A percentile compares a stretch with the other conserved stretches of the same genome.
These are phyloP conservation scores for Fusarium lateritium DNA, from an alignment of 2,329 filamentous ascomycete genomes.

Conservation along the genomic window DNA sequence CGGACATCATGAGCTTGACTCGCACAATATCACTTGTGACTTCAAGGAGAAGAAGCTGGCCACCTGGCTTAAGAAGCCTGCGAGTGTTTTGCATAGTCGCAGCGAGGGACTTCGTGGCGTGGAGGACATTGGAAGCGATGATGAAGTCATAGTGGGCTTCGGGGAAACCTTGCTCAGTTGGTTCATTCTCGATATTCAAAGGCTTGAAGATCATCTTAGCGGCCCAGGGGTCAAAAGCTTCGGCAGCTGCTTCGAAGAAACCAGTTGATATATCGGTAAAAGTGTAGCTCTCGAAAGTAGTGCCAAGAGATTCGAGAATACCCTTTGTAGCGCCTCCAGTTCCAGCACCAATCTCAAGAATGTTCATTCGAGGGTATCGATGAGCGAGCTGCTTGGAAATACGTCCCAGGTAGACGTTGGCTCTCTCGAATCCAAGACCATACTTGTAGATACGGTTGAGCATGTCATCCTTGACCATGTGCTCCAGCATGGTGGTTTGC, in stretches of 20 bases:
- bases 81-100: background rate
- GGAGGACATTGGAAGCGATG: background rate
- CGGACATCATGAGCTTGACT: conserved; percentile 19
- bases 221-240: background rate
- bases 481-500: conserved; percentile 55
- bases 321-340: background rate
- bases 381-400: conserved; percentile 12
- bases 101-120: background rate
- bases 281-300: conserved; percentile 5
- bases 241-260: conserved; percentile 11
- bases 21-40: conserved; percentile 10
- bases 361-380: conserved; percentile 20
- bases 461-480: conserved; percentile 54
- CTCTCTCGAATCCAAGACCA: conserved; percentile 20
- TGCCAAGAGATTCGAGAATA: background rate
- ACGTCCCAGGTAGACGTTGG: conserved; percentile 35
- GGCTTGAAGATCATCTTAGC: conserved; percentile 3
- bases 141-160: conserved; percentile 1
- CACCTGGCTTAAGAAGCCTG: conserved; percentile 5
- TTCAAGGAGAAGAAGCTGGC: background rate
- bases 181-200: conserved; percentile 9
- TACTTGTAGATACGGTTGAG: conserved; percentile 53
- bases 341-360: background rate
- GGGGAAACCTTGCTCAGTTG: background rate
- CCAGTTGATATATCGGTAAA: conserved; percentile 7